Evolutionary conservation across 352 stramenopile genomes (phyloP), one percentile per base, ranked within the genome.

Genomic region (Elongisporangium undulatum): DNA sequence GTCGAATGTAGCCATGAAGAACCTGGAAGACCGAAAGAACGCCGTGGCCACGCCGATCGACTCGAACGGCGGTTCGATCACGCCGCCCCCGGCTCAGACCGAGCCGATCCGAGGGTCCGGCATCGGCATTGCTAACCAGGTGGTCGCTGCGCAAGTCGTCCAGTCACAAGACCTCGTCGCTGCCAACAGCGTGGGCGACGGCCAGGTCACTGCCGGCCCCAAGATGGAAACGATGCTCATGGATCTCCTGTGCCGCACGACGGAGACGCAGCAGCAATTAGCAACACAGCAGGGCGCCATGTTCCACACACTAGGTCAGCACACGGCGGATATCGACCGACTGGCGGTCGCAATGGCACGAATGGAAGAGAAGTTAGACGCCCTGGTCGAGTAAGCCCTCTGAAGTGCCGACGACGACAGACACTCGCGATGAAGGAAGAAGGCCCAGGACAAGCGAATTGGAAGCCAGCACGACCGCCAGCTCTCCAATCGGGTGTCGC

Each of bases 161-260:
- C 61, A 81, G 49, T 91, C 85, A 54, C 85, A 95, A 70, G 85
- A 95, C 56, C 69, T 95, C 38, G 85, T 95, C 8, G 82, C 85
- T 2, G 77, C 82, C 5, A 91, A 90, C 68, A 67, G 49, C 24
- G 71, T 85, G n/a, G 83, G 83, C 12, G 85, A 95, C 52, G 85
- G 85, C 19, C 85, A 95, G 61, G 83, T 95, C 16, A 92, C 83
- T 5, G 74, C 83, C 22, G 85, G 85, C 13, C 85, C 85, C 1
- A 95, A 95, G 85, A 93, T 95, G 83, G 85, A 95, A 61, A 93
- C 85, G 60, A 95, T 95, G 85, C 69, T 95, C 39, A 95, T 95
- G 85, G 85, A 95, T 74, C 64, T 95, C 57, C 67, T 95, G 39
- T 95, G 85, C 64, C 85, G 85, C 57, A 95, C 85, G 51, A 95